Base-by-base conservation (phyloP, 148 eudicot species). In the Chenopodium album region DNA sequence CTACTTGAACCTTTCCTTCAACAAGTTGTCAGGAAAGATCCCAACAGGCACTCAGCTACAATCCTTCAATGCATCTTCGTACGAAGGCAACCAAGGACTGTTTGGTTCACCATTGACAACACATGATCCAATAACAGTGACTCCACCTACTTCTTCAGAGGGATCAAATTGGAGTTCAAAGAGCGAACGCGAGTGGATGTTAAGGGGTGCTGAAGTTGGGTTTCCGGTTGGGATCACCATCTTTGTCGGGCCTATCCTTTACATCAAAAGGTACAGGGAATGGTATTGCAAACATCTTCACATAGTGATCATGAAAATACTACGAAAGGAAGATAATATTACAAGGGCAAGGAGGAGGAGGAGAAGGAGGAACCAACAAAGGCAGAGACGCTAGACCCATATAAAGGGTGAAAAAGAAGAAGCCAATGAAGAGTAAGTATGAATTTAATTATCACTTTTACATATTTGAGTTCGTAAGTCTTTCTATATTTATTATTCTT, bases 41-140 rank as follows among this genome's bases (percentile, higher is more conserved):
- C 91, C 91, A 52, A 32, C 7, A 13, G 50, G 84, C 5, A n/a
- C 66, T 9, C 87, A 87, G 12, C 83, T 87, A 66, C 85, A 83
- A 67, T 48, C 85, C 11, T 72, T 37, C 4, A 62, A 83, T 0
- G 80, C 71, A 79, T 52, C 62, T 23, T 86, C 90, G 16, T 88
- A 76, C n/a, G n/a, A 14, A 29, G 84, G 87, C 10, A 89, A 87
- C 71, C 19, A 28, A 44, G 84, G 83, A 12, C 80, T 89, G 0
- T 80, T 80, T 29, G 89, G 87, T 6, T 78, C 81, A 73, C 85
- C 81, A 64, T 67, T 83, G 20, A 34, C 81, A 5, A 3, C 41
- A 37, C 0, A 0, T 0, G 41, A 37, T 37, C 41, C 7, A 26
- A 26, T 26, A 37, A 37, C 41, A 37, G 7, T 37, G 41, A 37